phyloP scores from a whole-genome alignment of 225 moss, liverwort and hornwort species.

The Pseudisothecium myosuroides region DNA sequence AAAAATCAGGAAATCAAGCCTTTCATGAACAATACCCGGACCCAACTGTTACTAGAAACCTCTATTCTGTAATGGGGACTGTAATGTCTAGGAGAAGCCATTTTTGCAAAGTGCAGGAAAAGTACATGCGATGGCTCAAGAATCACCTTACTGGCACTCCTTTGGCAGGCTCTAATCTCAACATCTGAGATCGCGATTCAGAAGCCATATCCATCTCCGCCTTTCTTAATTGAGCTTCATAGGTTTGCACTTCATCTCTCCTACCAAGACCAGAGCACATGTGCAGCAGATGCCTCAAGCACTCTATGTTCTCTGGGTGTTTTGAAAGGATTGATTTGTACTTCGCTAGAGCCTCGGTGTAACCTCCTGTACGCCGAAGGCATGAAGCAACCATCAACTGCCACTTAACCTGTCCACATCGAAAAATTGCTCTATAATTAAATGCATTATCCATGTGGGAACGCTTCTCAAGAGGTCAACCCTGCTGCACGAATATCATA shows the following conservation, averaged over 20 bases:
- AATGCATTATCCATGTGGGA: background rate
- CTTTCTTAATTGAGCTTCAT: constrained; percentile 44
- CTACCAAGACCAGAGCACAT: constrained; percentile 88
- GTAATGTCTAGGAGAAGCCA: background rate
- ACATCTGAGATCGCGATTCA: constrained; percentile 4
- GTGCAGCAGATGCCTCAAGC: constrained; percentile 67
- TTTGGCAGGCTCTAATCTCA: constrained; percentile 34
- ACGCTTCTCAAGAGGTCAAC: background rate
- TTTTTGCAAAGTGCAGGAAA: background rate
- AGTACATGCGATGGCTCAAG: background rate
- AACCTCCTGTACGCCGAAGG: constrained; percentile 71
- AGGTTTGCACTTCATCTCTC: constrained; percentile 56
- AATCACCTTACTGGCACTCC: constrained; percentile 17
- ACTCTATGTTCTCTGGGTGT: constrained; percentile 77
- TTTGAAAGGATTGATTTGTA: constrained; percentile 63
- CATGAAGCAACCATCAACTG: constrained; percentile 96
- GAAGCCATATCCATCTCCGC: constrained; percentile 27
- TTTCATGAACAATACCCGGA: background rate
- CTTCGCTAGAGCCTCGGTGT: constrained; percentile 60
- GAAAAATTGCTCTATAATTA: background rate
- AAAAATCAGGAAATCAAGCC: background rate
- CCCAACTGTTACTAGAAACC: background rate
- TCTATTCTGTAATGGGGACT: background rate
- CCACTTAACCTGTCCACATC: constrained; percentile 75
- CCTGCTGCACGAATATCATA: background rate